A percentile compares a stretch with the other conserved stretches of the same genome.
These are phyloP conservation scores for Parachaetomium inaequale DNA, from an alignment of 495 filamentous ascomycete genomes.

Conservation along the genomic window DNA sequence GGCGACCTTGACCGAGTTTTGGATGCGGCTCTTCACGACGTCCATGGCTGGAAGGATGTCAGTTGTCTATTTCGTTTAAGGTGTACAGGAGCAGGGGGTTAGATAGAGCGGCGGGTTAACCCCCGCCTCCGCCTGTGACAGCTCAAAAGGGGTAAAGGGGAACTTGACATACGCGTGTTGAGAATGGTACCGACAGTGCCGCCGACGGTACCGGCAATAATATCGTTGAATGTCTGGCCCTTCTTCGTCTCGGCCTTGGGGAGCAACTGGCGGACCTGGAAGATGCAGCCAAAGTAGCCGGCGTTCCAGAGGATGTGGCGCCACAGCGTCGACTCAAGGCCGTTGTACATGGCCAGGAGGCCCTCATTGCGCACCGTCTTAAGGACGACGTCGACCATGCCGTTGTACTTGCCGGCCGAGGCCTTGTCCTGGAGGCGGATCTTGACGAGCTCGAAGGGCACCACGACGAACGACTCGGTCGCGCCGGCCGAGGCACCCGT, in stretches of 20 bases:
- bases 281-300: slow-evolving; percentile 97
- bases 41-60: slow-evolving; percentile 58
- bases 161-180: slow-evolving; percentile 59
- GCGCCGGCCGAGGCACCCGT: slow-evolving; percentile 94
- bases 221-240: slow-evolving; percentile 76
- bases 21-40: slow-evolving; percentile 95
- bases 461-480: slow-evolving; percentile 86
- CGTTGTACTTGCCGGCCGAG: slow-evolving; percentile 89
- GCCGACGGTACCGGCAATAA: slow-evolving; percentile 81
- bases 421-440: slow-evolving; percentile 95
- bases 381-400: slow-evolving; percentile 82
- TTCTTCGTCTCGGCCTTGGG: slow-evolving; percentile 75
- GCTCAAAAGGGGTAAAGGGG: neutral
- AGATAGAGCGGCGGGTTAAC: slow-evolving; percentile 27
- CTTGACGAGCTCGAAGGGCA: slow-evolving; percentile 93
- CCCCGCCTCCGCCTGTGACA: neutral
- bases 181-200: slow-evolving; percentile 90
- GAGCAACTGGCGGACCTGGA: slow-evolving; percentile 82
- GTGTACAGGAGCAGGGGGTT: neutral
- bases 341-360: slow-evolving; percentile 87
- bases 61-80: neutral
- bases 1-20: slow-evolving; percentile 79
- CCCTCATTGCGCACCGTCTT: slow-evolving; percentile 83
- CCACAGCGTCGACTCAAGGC: slow-evolving; percentile 94
- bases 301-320: slow-evolving; percentile 96